A percentile compares a stretch with the other conserved stretches of the same genome.
phyloP scores from a whole-genome alignment of 75 land plant genomes.

The Larix kaempferi region DNA sequence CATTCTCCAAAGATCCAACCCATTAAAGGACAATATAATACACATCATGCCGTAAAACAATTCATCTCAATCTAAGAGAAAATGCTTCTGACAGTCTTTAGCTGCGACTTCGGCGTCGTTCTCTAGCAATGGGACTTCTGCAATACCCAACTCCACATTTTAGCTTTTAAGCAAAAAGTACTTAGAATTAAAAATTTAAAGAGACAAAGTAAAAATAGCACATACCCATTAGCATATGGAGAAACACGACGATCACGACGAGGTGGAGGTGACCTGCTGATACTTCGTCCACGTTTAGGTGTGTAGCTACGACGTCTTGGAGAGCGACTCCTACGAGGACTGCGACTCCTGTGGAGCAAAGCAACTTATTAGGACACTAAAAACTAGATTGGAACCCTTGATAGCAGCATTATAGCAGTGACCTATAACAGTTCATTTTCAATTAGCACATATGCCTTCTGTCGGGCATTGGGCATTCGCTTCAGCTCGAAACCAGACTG shows the following conservation, averaged over 20 bases:
- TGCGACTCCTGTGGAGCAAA: constrained; percentile 2
- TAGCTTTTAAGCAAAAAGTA: not conserved
- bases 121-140: constrained; percentile 6
- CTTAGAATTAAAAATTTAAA: not conserved
- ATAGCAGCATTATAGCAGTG: not conserved
- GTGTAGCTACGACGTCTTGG: constrained; percentile 10
- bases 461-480: constrained; percentile 1
- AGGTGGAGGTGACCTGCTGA: constrained; percentile 6
- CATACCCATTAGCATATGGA: constrained; percentile 11
- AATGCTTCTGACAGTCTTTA: not conserved
- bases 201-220: not conserved
- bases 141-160: not conserved
- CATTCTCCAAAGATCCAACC: constrained; percentile 2
- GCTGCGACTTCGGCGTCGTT: not conserved
- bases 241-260: constrained; percentile 1
- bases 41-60: constrained; percentile 6
- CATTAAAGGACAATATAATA: not conserved
- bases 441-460: not conserved
- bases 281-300: constrained; percentile 8
- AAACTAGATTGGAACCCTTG: not conserved
- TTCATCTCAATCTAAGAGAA: not conserved
- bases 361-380: not conserved
- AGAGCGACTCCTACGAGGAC: constrained; percentile 8
- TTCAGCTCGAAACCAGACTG: not conserved
- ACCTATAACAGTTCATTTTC: not conserved